Evolutionary conservation across 805 yeast genomes (phyloP).

Genomic region (Nakazawaea holstii): DNA sequence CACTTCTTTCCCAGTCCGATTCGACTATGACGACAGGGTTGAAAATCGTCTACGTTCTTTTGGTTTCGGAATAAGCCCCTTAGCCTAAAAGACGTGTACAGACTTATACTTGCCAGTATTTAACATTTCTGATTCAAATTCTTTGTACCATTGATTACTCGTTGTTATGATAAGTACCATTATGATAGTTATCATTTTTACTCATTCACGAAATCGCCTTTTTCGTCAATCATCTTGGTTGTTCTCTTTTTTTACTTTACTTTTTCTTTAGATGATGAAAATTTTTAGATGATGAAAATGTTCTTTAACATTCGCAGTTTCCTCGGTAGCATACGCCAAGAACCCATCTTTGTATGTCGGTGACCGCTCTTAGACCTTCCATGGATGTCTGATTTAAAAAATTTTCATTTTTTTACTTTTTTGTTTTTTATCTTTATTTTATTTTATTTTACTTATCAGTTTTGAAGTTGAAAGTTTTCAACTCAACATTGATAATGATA

Average conservation of each 20-base stretch:
- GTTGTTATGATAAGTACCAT: background rate
- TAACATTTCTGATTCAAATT: constrained; percentile 51
- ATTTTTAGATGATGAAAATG: constrained; percentile 63
- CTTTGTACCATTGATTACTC: too few relatives aligned
- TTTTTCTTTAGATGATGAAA: constrained; percentile 5
- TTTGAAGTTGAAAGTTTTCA: background rate
- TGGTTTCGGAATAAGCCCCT: constrained; percentile 23
- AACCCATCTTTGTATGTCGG: constrained; percentile 80
- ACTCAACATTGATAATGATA: background rate
- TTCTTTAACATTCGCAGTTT: constrained; percentile 89
- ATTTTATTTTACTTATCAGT: background rate
- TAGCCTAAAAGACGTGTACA: constrained; percentile 16
- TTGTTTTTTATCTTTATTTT: background rate
- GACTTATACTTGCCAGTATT: constrained; percentile 89
- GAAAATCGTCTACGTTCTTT: constrained; percentile 36
- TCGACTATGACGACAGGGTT: constrained; percentile 93
- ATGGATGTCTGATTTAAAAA: constrained; percentile 76
- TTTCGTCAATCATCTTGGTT: background rate
- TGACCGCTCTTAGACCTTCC: constrained; percentile 88
- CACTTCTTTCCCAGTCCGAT: constrained; percentile 89
- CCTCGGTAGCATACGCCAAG: constrained; percentile 84
- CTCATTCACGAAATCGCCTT: constrained; percentile 6
- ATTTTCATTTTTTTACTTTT: background rate
- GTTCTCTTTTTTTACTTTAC: constrained; percentile 9
- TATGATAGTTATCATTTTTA: constrained; percentile 10